These are phyloP conservation scores for Rhizopogon vulgaris DNA, from an alignment of 768 basidiomycete genomes.

Conservation along the genomic window DNA sequence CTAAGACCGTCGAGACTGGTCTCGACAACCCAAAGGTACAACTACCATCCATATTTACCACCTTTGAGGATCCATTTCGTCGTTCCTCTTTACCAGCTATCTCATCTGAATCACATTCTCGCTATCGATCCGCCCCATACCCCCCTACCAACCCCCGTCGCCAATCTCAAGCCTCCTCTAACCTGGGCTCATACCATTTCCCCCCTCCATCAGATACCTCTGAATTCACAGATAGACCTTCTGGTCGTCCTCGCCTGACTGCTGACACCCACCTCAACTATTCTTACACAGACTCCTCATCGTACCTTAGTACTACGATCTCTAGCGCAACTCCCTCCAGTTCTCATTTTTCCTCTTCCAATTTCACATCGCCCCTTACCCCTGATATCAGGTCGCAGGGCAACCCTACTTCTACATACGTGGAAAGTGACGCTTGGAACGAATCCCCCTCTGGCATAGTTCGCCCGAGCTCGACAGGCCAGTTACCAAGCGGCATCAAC, in stretches of 20 bases:
- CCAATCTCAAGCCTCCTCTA: slow-evolving; percentile 36
- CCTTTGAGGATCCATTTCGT: slow-evolving; percentile 55
- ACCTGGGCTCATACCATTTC: slow-evolving; percentile 50
- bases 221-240: slow-evolving; percentile 28
- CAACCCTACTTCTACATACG: slow-evolving; percentile 35
- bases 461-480: slow-evolving; percentile 63
- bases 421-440: slow-evolving; percentile 53
- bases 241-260: slow-evolving; percentile 41
- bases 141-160: slow-evolving; percentile 43
- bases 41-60: slow-evolving; percentile 68
- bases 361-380: slow-evolving; percentile 40
- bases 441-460: slow-evolving; percentile 49
- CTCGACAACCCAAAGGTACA: slow-evolving; percentile 51
- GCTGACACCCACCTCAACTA: slow-evolving; percentile 41
- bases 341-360: slow-evolving; percentile 41
- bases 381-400: slow-evolving; percentile 42
- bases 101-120: slow-evolving; percentile 29
- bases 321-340: slow-evolving; percentile 49
- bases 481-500: slow-evolving; percentile 41
- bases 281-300: slow-evolving; percentile 38
- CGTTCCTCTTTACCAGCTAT: slow-evolving; percentile 62
- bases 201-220: slow-evolving; percentile 38
- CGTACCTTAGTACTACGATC: slow-evolving; percentile 43
- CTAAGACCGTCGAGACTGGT: slow-evolving; percentile 37
- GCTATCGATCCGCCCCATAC: slow-evolving; percentile 52